Evolutionary conservation across 2,329 filamentous ascomycete genomes (phyloP).

Genomic region (Ceratocystiopsis minuta): DNA sequence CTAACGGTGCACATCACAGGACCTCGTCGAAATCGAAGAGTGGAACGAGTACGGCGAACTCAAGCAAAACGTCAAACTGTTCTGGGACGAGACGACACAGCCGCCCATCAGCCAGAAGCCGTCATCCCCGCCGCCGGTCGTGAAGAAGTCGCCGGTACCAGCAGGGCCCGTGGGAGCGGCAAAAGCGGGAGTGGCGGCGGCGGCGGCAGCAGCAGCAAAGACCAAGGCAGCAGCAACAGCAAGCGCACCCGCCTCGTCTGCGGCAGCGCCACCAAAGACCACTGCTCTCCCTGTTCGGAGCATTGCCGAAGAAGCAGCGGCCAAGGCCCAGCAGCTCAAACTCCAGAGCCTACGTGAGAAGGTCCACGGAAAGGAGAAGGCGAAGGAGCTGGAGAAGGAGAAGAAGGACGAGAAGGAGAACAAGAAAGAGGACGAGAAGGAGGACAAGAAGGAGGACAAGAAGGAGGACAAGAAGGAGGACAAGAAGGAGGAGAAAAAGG

Average conservation of each 20-base stretch:
- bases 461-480: background rate
- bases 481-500: background rate
- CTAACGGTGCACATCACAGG: constrained; percentile 36
- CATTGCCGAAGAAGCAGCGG: constrained; percentile 46
- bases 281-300: constrained; percentile 27
- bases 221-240: constrained; percentile 12
- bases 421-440: background rate
- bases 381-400: background rate
- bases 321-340: constrained; percentile 42
- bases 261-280: constrained; percentile 10
- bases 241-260: constrained; percentile 10
- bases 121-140: constrained; percentile 17
- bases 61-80: constrained; percentile 62
- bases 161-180: constrained; percentile 2
- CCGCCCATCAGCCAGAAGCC: constrained; percentile 35
- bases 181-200: constrained; percentile 11
- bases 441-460: background rate
- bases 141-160: background rate
- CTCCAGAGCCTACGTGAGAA: constrained; percentile 36
- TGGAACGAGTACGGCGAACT: constrained; percentile 99
- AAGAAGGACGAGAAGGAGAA: background rate
- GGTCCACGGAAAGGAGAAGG: constrained; percentile 27
- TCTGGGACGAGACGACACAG: constrained; percentile 44
- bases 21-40: constrained; percentile 85
- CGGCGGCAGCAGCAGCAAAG: constrained; percentile 8